phyloP scores from a whole-genome alignment of 2,329 filamentous ascomycete species.

The Botrytis pseudocinerea region DNA sequence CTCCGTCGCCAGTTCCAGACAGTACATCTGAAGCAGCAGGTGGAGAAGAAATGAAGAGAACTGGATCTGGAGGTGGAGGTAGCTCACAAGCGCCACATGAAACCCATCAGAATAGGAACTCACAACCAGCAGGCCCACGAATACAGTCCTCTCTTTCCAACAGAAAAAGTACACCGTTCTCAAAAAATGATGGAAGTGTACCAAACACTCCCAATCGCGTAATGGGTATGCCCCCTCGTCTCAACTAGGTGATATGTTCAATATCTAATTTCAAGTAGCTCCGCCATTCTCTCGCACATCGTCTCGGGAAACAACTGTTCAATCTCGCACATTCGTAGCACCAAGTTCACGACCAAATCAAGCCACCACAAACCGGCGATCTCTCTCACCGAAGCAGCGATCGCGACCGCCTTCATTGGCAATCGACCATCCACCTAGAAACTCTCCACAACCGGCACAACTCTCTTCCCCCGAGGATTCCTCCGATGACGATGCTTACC shows the following conservation, averaged over 20 bases:
- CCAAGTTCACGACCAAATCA: constrained; percentile 37
- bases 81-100: constrained; percentile 26
- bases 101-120: not conserved
- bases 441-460: constrained; percentile 28
- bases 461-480: constrained; percentile 33
- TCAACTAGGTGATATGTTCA: not conserved
- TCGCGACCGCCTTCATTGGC: constrained; percentile 27
- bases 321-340: constrained; percentile 35
- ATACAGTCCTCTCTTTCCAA: constrained; percentile 37
- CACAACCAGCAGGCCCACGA: constrained; percentile 32
- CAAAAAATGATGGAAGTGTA: constrained; percentile 32
- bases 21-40: constrained; percentile 46
- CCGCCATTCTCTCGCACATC: constrained; percentile 40
- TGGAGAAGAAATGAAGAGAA: constrained; percentile 53
- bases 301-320: constrained; percentile 38
- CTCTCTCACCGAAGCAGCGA: constrained; percentile 35
- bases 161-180: constrained; percentile 37
- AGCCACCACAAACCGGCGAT: constrained; percentile 32
- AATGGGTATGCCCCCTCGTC: constrained; percentile 29
- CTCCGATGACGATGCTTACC: constrained; percentile 32
- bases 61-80: constrained; percentile 49
- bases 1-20: constrained; percentile 58
- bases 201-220: constrained; percentile 31
- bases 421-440: constrained; percentile 22
- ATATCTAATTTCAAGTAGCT: constrained; percentile 31